These are phyloP conservation scores for Parachaetomium inaequale DNA, from an alignment of 495 filamentous ascomycete genomes.

Conservation along the genomic window DNA sequence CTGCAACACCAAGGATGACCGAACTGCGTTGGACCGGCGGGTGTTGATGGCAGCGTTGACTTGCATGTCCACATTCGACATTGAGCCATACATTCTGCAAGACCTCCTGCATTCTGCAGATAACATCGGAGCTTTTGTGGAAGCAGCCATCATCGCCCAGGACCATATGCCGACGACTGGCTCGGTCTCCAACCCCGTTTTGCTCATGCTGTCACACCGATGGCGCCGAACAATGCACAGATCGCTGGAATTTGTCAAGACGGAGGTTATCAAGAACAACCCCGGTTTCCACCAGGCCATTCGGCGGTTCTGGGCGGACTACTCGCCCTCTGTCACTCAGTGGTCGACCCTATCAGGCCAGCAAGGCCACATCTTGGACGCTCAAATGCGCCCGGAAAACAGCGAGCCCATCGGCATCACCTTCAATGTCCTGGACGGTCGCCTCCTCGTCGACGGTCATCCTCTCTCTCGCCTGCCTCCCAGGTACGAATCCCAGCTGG, in stretches of 20 bases:
- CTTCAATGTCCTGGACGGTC: slow-evolving; percentile 54
- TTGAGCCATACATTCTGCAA: slow-evolving; percentile 4
- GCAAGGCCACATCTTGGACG: slow-evolving; percentile 8
- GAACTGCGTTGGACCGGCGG: slow-evolving; percentile 1
- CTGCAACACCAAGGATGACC: background rate
- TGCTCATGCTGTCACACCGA: slow-evolving; percentile 8
- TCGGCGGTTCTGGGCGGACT: slow-evolving; percentile 20
- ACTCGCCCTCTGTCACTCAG: background rate
- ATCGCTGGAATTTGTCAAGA: background rate
- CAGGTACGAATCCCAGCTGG: slow-evolving; percentile 41
- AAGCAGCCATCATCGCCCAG: slow-evolving; percentile 8
- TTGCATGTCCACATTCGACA: slow-evolving; percentile 18
- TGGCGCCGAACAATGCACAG: slow-evolving; percentile 18
- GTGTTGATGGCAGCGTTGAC: slow-evolving; percentile 13
- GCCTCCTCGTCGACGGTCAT: slow-evolving; percentile 54
- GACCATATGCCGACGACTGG: slow-evolving; percentile 11
- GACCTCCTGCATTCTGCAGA: background rate
- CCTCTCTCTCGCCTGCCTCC: slow-evolving; percentile 50
- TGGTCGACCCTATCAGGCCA: background rate
- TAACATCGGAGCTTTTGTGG: slow-evolving; percentile 4
- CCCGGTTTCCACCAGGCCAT: slow-evolving; percentile 14
- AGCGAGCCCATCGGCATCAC: slow-evolving; percentile 32
- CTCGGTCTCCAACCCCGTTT: background rate
- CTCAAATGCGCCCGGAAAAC: background rate
- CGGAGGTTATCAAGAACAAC: slow-evolving; percentile 6